phyloP scores from a whole-genome alignment of 139 green algal species.

The Chlamydomonas schloesseri region DNA sequence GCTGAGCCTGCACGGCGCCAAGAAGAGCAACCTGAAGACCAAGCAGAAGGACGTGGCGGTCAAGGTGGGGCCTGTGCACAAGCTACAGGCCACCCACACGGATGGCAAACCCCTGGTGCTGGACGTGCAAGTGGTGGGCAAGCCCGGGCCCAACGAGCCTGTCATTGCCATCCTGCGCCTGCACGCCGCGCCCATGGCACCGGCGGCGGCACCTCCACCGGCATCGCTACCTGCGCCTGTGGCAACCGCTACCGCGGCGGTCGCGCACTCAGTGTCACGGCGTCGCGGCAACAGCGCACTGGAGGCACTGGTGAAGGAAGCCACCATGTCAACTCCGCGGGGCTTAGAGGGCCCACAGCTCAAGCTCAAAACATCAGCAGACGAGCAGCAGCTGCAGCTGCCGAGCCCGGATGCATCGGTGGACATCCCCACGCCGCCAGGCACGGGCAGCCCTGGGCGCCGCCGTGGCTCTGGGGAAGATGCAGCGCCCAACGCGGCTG shows the following conservation, averaged over 20 bases:
- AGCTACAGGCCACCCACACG: neutral
- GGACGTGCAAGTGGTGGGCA: conserved; percentile 36
- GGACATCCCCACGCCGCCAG: too few relatives aligned
- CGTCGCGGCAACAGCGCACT: too few relatives aligned
- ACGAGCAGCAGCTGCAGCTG: neutral
- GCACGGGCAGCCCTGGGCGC: too few relatives aligned
- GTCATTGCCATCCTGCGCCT: conserved; percentile 5
- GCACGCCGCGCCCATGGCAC: neutral
- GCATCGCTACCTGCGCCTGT: too few relatives aligned
- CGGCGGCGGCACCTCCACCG: neutral
- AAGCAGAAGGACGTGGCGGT: neutral
- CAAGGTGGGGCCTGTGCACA: conserved; percentile 11
- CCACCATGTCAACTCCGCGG: too few relatives aligned
- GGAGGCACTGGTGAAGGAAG: neutral
- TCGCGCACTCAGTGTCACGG: too few relatives aligned
- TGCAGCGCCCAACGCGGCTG: too few relatives aligned
- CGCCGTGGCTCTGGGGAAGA: too few relatives aligned
- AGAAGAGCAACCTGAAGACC: conserved; percentile 36
- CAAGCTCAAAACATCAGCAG: neutral
- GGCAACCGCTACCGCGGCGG: too few relatives aligned
- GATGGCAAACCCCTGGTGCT: neutral
- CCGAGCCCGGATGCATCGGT: too few relatives aligned
- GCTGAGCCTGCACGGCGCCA: neutral
- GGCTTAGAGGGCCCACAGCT: too few relatives aligned
- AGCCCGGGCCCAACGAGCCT: neutral